Base-by-base conservation (phyloP, 2,329 filamentous ascomycete genomes). In the Botrytis galanthina region DNA sequence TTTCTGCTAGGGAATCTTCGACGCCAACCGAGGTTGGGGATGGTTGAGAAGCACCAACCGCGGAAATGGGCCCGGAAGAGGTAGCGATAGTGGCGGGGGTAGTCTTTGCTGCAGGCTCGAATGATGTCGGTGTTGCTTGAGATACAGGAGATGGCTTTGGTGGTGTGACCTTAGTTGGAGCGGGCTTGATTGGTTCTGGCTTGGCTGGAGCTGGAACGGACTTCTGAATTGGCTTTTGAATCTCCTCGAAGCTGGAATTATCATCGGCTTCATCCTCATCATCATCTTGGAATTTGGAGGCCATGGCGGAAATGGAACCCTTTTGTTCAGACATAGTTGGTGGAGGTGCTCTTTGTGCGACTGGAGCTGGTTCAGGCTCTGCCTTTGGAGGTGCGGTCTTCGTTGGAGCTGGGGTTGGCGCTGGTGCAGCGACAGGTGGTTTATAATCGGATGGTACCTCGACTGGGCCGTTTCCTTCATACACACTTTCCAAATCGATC, bases 401-500 rank as follows among this genome's bases (percentile, higher is more conserved):
- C 48, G 83, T 79, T 37, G 87, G 82, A 37, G 85, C 80, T 1
- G 86, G 82, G 3, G 83, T 82, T 68, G 84, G 81, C 74, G 84
- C 81, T 71, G 84, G 82, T 20, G 84, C 80, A 16, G 84, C 81
- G 72, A 84, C 81, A 14, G 84, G 80, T 22, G 91, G 85, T 82
- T 91, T 92, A 82, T 90, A 90, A 78, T 93, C 90, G 10, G 90
- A 85, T 8, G 92, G 81, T 29, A 97, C 87, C 83, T 97, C 94
- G 78, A 92, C 90, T 6, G 94, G 90, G 9, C 91, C 92, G 75
- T 89, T 89, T 72, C 95, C 95, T 59, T 97, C 94, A 82, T 97
- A 98, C 66, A 98, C 83, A 79, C 93, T 95, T 83, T 97, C 95
- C 78, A 99, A 89, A 77, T 96, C 95, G 81, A 99, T 95, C 87